These are phyloP conservation scores for Wallacemonas sp. DNA, from an alignment of 208 protist genomes.

Conservation along the genomic window DNA sequence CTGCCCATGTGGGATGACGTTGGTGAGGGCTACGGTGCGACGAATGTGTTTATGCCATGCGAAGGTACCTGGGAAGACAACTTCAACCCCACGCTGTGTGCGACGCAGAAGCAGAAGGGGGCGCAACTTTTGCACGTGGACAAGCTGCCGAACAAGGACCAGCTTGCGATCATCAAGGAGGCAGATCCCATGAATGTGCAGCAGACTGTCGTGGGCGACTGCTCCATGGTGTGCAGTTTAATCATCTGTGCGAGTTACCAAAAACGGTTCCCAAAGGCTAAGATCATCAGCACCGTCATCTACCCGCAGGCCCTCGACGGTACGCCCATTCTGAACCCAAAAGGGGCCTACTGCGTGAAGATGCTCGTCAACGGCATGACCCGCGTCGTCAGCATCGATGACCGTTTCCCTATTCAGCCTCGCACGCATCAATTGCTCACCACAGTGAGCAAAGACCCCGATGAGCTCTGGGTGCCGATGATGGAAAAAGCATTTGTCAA, in stretches of 20 bases:
- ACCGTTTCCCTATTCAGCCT: conserved; percentile 71
- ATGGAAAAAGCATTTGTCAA: conserved; percentile 86
- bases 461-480: conserved; percentile 78
- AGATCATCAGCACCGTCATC: conserved; percentile 87
- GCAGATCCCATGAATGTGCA: conserved; percentile 80
- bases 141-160: conserved; percentile 26
- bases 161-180: conserved; percentile 47
- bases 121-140: conserved; percentile 43
- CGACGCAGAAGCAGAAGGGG: conserved; percentile 1
- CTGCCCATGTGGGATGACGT: conserved; percentile 90
- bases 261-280: conserved; percentile 75
- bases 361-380: conserved; percentile 93
- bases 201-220: conserved; percentile 88
- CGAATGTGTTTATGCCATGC: conserved; percentile 87
- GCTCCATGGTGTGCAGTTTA: conserved; percentile 74
- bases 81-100: conserved; percentile 12
- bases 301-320: conserved; percentile 83
- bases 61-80: conserved; percentile 57
- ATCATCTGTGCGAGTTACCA: conserved; percentile 83
- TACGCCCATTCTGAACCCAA: conserved; percentile 76
- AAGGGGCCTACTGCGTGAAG: conserved; percentile 90
- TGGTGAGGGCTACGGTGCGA: conserved; percentile 73
- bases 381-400: conserved; percentile 87
- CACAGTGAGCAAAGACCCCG: conserved; percentile 36
- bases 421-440: conserved; percentile 31